Conservation (phyloP, 768 basidiomycete species). For the Boletales sp. region DNA sequence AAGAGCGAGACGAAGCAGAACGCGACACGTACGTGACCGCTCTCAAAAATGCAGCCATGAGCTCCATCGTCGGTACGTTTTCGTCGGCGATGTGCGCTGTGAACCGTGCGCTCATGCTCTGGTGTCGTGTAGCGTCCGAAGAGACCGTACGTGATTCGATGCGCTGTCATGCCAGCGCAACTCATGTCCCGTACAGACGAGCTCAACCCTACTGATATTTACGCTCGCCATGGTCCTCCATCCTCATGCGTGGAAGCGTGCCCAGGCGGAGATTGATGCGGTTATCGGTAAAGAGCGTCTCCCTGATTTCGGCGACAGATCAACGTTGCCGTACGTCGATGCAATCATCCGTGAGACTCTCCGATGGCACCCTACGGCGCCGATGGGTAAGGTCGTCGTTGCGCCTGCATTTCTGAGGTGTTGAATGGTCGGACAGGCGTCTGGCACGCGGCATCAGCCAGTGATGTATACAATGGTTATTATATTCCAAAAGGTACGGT, state of each 20-base stretch:
- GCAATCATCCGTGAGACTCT: slow-evolving; percentile 1
- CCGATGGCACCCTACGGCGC: neutral
- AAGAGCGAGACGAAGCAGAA: neutral
- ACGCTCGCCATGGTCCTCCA: neutral
- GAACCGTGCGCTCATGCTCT: neutral
- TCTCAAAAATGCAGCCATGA: neutral
- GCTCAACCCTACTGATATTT: neutral
- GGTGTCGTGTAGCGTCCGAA: neutral
- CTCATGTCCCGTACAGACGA: neutral
- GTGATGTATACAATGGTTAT: slow-evolving; percentile 31
- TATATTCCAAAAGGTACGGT: slow-evolving; percentile 27
- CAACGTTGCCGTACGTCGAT: neutral
- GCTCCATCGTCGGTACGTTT: slow-evolving; percentile 3
- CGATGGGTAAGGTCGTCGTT: neutral
- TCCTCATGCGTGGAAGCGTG: neutral
- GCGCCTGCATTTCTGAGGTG: neutral
- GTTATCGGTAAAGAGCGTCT: slow-evolving; percentile 19
- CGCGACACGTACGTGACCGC: neutral
- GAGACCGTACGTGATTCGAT: neutral
- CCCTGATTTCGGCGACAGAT: slow-evolving; percentile 23
- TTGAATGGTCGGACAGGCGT: neutral
- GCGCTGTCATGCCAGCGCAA: slow-evolving; percentile 3
- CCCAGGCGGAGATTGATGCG: slow-evolving; percentile 24
- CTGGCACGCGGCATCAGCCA: slow-evolving; percentile 12
- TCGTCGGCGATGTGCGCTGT: neutral